These are phyloP conservation scores for Neurospora sp. DNA, from an alignment of 495 filamentous ascomycete genomes.

Conservation along the genomic window DNA sequence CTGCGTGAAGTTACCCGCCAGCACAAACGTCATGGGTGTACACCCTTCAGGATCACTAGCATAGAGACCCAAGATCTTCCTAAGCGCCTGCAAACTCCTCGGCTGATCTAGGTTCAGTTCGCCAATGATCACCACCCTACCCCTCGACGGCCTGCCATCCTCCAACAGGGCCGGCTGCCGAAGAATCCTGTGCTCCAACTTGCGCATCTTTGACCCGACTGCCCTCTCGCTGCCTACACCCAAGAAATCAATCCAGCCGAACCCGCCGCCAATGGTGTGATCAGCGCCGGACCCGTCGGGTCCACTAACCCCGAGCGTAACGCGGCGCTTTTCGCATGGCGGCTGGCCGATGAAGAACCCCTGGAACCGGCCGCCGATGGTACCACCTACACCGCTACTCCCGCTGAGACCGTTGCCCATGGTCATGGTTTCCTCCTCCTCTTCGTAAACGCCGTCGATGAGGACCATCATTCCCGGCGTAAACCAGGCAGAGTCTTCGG, in stretches of 20 bases:
- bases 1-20: conserved; percentile 77
- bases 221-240: conserved; percentile 86
- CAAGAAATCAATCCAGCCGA: conserved; percentile 95
- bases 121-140: conserved; percentile 61
- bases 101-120: conserved; percentile 82
- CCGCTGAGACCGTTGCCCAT: conserved; percentile 57
- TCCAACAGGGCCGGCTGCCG: conserved; percentile 12
- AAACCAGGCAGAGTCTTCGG: conserved; percentile 82
- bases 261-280: conserved; percentile 64
- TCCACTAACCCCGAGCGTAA: conserved; percentile 59
- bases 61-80: conserved; percentile 64
- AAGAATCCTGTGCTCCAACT: conserved; percentile 47
- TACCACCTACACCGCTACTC: conserved; percentile 72
- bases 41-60: conserved; percentile 48
- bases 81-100: conserved; percentile 62
- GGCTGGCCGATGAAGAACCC: conserved; percentile 83
- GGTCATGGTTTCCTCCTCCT: conserved; percentile 55
- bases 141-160: conserved; percentile 11
- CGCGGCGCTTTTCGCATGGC: conserved; percentile 73
- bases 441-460: conserved; percentile 89
- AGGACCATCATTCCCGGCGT: conserved; percentile 90
- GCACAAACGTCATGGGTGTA: conserved; percentile 65
- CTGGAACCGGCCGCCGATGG: conserved; percentile 80
- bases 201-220: conserved; percentile 70
- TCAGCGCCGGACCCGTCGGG: conserved; percentile 35